Base-by-base conservation (phyloP, 2,329 filamentous ascomycete genomes). In the Coniosporium tulheliwenetii region DNA sequence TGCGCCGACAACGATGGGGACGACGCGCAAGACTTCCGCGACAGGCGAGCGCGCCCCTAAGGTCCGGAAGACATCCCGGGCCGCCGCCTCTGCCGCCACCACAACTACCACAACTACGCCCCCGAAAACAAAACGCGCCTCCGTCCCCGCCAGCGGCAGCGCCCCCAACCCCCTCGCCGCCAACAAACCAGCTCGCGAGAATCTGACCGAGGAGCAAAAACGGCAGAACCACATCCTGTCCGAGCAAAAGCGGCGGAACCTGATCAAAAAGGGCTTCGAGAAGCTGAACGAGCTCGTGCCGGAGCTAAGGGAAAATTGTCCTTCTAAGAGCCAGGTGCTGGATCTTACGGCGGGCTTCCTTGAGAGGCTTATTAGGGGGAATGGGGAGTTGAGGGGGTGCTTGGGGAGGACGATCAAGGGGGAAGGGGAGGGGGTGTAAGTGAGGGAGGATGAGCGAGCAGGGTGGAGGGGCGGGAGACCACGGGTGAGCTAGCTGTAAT, bases 161-260 rank as follows among this genome's bases (percentile, higher is more conserved):
- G 19, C 19, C 19, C 3, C 19, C 19, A 26, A 3, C 10, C 4
- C 10, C 32, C 4, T 5, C 32, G 4, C 10, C 15, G 19, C 12
- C 37, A 26, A 5, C 14, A 39, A 31, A 39, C 16, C 12, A 2
- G 10, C n/a, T 4, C 37, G 37, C 15, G 73, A 79, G 51, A 79
- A 79, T 47, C 57, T 91, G 3, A 75, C 77, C 0, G 82, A 89
- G 48, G 78, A 81, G 44, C 81, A 91, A 59, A 91, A 89, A 60
- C 71, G 84, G 37, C 79, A 79, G 52, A 93, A 94, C 49, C 85
- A 93, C 54, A 91, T 93, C 47, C 70, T 79, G 40, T 91, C 85
- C 40, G 85, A 93, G 55, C 84, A 93, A 61, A 93, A 91, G 59
- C 73, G 86, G 30, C 71, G 85, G 38, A 85, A 84, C 19, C 66